Conservation (phyloP, 108 stramenopile species). For the Cyclostephanos tholiformis region DNA sequence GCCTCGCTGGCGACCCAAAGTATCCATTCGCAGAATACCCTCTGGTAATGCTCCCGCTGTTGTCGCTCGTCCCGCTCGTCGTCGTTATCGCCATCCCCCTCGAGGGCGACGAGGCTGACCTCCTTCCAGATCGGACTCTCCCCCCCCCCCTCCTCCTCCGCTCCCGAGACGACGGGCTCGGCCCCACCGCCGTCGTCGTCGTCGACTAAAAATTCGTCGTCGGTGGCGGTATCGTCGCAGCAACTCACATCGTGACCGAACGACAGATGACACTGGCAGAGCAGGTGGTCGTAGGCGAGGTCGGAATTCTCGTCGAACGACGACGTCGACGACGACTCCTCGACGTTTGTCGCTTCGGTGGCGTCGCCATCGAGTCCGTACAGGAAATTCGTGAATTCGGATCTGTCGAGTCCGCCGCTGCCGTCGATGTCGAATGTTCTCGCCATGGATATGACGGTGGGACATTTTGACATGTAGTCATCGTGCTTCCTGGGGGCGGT, state of each 20-base stretch:
- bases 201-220: not conserved
- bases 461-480: not conserved
- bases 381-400: not conserved
- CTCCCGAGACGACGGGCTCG: not conserved
- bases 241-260: not conserved
- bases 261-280: not conserved
- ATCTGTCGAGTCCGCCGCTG: not conserved
- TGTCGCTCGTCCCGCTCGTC: not conserved
- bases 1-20: not conserved
- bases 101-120: not conserved
- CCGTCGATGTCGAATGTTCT: not conserved
- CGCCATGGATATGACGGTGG: not conserved
- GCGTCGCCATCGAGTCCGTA: not conserved
- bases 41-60: not conserved
- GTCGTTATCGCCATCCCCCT: not conserved
- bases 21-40: not conserved
- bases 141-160: not conserved
- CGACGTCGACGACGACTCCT: not conserved
- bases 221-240: constrained; percentile 4
- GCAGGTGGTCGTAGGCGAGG: not conserved
- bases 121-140: not conserved
- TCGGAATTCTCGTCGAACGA: not conserved
- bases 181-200: not conserved
- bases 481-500: not conserved
- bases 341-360: not conserved